Evolutionary conservation across 139 green algal genomes (phyloP).

Genomic region (Pleodorina starrii): DNA sequence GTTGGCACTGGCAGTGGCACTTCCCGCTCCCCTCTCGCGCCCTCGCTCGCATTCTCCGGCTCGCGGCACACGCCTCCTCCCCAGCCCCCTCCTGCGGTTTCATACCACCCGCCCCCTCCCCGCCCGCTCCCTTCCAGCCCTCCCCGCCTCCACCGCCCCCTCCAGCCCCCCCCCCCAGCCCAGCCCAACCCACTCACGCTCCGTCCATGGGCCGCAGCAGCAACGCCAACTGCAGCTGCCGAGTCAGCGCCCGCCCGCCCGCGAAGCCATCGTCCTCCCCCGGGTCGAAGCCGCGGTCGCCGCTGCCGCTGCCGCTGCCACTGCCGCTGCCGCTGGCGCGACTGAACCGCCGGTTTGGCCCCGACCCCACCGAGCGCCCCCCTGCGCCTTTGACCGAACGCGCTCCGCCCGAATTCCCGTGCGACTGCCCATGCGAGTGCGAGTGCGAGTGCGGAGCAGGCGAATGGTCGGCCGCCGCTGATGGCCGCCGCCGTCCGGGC

Average conservation of each 20-base stretch:
- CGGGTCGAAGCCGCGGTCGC: neutral
- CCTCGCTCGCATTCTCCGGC: no score
- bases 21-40: no score
- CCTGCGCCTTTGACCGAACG: no score
- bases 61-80: no score
- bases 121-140: no score
- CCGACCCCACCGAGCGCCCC: no score
- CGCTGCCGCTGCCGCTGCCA: neutral
- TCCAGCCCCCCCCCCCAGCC: no score
- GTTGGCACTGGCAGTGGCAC: no score
- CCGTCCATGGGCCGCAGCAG: conserved; percentile 42
- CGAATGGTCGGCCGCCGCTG: neutral
- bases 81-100: no score
- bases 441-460: neutral
- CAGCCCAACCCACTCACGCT: conserved; percentile 31
- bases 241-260: neutral
- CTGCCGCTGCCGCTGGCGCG: neutral
- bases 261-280: neutral
- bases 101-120: no score
- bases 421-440: neutral
- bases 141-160: no score
- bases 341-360: neutral
- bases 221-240: conserved; percentile 46
- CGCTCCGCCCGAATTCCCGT: neutral
- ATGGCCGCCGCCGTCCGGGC: neutral